Evolutionary conservation across 352 stramenopile species (phyloP), one percentile per base, ranked within the genome.

Genomic region (Phytophthora brassicae): DNA sequence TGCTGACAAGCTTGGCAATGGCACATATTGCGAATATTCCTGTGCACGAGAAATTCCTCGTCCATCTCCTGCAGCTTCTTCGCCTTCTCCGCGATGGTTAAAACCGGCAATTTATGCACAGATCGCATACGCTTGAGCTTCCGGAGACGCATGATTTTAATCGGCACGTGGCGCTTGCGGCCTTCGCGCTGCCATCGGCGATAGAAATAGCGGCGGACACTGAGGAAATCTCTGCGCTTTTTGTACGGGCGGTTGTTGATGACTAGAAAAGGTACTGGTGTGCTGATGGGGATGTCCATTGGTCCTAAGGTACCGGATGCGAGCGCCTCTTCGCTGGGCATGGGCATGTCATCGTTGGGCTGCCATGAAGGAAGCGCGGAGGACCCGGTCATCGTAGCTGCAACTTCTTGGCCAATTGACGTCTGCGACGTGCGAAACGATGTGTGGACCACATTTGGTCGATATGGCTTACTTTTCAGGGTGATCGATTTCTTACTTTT

Each of bases 361-460:
- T 22, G 19, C 36, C 42, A 62, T 22, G 42, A 41, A n/a, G 28
- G 26, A 14, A 19, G 11, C 16, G 51, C 22, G 14, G 23, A 6
- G 5, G 33, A 39, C 13, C 17, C 14, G 33, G 33, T 12, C 41
- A 46, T 24, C 36, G 13, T 35, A 19, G 42, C 20, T 13, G 2
- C 26, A 8, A 4, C 26, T 36, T 63, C 24, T 8, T 17, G 23
- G 16, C 53, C 53, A 63, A 53, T 60, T 63, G 45, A 9, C 6
- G 5, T 57, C 60, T 68, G 60, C 29, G 51, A 67, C 60, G 22
- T 66, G 59, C n/a, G n/a, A n/a, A n/a, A n/a, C n/a, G n/a, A n/a
- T n/a, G n/a, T n/a, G n/a, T n/a, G n/a, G n/a, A n/a, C n/a, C n/a
- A n/a, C n/a, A n/a, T n/a, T n/a, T n/a, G n/a, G n/a, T n/a, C n/a